These are phyloP conservation scores for Rutstroemia sp. DNA, from an alignment of 2,329 filamentous ascomycete genomes.

Conservation along the genomic window DNA sequence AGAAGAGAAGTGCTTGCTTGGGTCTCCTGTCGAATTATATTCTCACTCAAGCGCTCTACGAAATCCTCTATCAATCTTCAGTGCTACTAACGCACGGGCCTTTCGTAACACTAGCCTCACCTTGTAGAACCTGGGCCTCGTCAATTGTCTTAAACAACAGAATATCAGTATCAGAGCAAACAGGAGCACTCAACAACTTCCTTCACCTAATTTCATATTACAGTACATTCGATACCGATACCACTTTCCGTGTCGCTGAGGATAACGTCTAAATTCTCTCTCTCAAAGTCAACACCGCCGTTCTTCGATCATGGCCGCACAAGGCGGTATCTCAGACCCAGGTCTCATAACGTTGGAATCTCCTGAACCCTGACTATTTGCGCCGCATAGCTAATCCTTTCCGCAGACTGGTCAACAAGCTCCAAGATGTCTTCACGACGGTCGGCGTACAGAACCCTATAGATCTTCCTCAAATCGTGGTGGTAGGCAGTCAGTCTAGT, in stretches of 20 bases:
- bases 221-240: background rate
- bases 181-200: background rate
- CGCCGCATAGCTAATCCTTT: slow-evolving; percentile 22
- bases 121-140: slow-evolving; percentile 4
- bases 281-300: background rate
- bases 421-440: slow-evolving; percentile 98
- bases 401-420: slow-evolving; percentile 83
- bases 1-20: no score
- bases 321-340: slow-evolving; percentile 58
- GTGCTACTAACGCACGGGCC: slow-evolving; percentile 2
- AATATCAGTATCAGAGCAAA: slow-evolving; percentile 4
- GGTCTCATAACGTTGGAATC: slow-evolving; percentile 54
- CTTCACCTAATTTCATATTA: background rate
- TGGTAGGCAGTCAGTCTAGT: slow-evolving; percentile 97
- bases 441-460: slow-evolving; percentile 99
- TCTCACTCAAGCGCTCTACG: background rate
- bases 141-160: slow-evolving; percentile 9
- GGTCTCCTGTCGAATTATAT: background rate
- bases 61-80: background rate
- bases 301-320: slow-evolving; percentile 19
- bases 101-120: slow-evolving; percentile 1
- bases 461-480: slow-evolving; percentile 95
- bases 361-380: slow-evolving; percentile 17
- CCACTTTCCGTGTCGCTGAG: background rate
- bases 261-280: background rate